Evolutionary conservation across 179 eudicot species (phyloP).

Genomic region (Spergularia azorica): DNA sequence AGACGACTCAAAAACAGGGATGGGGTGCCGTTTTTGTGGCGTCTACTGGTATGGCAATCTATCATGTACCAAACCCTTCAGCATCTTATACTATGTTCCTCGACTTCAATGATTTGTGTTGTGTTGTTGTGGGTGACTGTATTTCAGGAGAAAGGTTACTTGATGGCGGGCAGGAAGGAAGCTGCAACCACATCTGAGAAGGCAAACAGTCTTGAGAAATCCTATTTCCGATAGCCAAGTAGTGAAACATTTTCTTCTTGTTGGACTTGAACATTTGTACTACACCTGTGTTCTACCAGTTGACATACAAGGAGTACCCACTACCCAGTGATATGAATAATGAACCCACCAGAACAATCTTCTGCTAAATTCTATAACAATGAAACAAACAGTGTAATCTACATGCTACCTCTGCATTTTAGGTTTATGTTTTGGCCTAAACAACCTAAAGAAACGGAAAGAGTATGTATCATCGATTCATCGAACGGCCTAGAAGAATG

Average conservation of each 20-base stretch:
- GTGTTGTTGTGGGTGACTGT: not conserved
- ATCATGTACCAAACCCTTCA: not conserved
- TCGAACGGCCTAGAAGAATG: no score
- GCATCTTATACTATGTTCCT: no score
- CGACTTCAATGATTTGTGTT: not conserved
- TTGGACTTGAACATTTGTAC: not conserved
- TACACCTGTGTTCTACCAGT: no score
- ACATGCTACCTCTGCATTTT: no score
- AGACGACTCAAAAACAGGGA: slow-evolving; percentile 55
- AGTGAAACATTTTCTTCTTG: not conserved
- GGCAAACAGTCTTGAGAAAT: slow-evolving; percentile 54
- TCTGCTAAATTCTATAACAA: no score
- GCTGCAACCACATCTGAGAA: slow-evolving; percentile 45
- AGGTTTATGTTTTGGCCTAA: no score
- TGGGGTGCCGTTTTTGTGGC: slow-evolving; percentile 75
- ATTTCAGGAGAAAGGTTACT: slow-evolving; percentile 65
- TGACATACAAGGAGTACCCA: no score
- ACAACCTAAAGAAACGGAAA: no score
- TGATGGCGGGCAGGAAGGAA: slow-evolving; percentile 46
- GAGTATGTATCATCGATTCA: no score
- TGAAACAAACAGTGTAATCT: no score
- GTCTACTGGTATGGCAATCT: slow-evolving; percentile 31
- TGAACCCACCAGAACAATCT: no score
- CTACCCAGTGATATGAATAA: no score
- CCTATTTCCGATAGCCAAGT: slow-evolving; percentile 40